Evolutionary conservation across 345 rosid species (phyloP), one percentile per base, ranked within the genome.

Genomic region (Viola odorata): DNA sequence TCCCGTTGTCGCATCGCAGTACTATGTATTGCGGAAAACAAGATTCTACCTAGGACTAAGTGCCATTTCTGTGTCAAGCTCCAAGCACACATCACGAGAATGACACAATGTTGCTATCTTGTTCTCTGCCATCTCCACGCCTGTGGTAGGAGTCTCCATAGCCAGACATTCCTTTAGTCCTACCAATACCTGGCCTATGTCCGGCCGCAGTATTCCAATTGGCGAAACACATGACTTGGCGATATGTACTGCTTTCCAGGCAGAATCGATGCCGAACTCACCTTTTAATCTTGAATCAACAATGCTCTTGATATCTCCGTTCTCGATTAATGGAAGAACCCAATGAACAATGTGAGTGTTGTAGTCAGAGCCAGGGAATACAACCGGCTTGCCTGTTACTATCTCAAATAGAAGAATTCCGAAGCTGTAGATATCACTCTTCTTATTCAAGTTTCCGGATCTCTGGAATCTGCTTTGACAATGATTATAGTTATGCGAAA

Each of bases 161-260:
- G 62, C 55, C 40, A 66, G 6, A 52, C 71, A 67, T 52, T 52
- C 64, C 51, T 52, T 67, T 37, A 15, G 37, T 15, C 60, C 65
- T 4, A 3, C 12, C 37, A 59, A 37, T n/a, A 67, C 11, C 12
- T n/a, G 42, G 15, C n/a, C 36, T 41, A 67, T 59, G 44, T 58
- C 57, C 7, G 59, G 53, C 48, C 58, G 50, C 10, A 58, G 63
- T 32, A 15, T 53, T 23, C 64, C 16, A n/a, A 4, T 15, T 5
- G 38, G 32, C 7, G 52, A 16, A 9, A 44, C 44, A 12, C 71
- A 67, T 1, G 71, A 36, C 58, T 17, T 8, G 2, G 65, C 71
- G 15, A 67, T 32, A 5, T 59, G 59, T 6, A 67, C 3, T 23
- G 45, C 53, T 53, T 58, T 67, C 48, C 62, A 67, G 23, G 58